Conservation (phyloP, 2,329 filamentous ascomycete species). For the Metarhizium album region DNA sequence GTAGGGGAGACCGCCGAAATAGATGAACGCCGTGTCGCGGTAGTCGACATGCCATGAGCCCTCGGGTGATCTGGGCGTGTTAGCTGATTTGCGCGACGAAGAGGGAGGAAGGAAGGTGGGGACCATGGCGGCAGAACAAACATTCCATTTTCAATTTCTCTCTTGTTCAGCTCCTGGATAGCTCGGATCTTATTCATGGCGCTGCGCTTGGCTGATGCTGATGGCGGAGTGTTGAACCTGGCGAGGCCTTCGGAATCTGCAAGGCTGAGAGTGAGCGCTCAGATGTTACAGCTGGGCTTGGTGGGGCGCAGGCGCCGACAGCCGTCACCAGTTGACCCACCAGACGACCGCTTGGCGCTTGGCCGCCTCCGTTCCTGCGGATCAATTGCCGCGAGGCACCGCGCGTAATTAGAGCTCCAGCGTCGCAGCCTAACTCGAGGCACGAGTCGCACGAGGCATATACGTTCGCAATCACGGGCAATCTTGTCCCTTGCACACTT, state of each 20-base stretch:
- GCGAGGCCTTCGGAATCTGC: conserved; percentile 3
- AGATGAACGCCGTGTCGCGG: conserved; percentile 91
- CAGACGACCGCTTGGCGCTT: neutral
- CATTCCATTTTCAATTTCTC: conserved; percentile 83
- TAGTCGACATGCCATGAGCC: conserved; percentile 98
- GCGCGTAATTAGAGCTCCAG: conserved; percentile 8
- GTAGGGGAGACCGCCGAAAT: conserved; percentile 88
- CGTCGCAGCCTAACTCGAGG: neutral
- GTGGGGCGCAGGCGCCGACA: neutral
- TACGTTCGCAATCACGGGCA: neutral
- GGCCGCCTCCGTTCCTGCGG: conserved; percentile 13
- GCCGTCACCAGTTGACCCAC: neutral
- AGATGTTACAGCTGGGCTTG: neutral
- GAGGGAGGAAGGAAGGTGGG: neutral
- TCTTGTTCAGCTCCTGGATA: conserved; percentile 86
- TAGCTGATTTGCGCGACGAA: conserved; percentile 10
- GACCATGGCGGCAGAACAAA: conserved; percentile 37
- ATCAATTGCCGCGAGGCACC: conserved; percentile 28
- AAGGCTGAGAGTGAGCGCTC: conserved; percentile 6
- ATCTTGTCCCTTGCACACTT: neutral
- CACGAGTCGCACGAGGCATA: too few relatives aligned
- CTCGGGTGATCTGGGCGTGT: conserved; percentile 54
- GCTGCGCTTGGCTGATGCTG: conserved; percentile 1
- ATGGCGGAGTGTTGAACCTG: neutral
- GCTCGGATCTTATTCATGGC: conserved; percentile 89